Evolutionary conservation across 495 filamentous ascomycete species (phyloP), one percentile per base, ranked within the genome.

Genomic region (Staphylotrichum longicolle): DNA sequence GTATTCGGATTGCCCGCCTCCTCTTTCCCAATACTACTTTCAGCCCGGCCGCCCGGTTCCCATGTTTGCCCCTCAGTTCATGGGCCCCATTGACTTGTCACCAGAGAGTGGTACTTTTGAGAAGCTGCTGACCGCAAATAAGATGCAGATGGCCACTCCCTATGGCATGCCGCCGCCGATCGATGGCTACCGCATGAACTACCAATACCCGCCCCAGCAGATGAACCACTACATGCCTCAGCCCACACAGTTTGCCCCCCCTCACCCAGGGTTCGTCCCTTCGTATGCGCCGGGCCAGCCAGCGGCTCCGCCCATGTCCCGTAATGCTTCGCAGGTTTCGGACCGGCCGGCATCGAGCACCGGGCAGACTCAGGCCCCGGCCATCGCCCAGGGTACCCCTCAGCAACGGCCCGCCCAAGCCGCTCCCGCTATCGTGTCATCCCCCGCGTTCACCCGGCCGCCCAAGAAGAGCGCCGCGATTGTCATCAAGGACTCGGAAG

Each of bases 291-390:
- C 54, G 76, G 78, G 61, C 71, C 78, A 66, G 77, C 78, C 49
- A 80, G 84, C 70, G 76, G 69, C 85, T 14, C 82, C 85, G 27
- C 77, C 86, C 9, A 90, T 96, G 85, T 93, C 91, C 7, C 88
- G 93, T 67, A 88, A 85, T 52, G 84, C 90, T 4, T 96, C 92
- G 7, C 88, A 94, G 70, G 77, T 93, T 42, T 93, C 88, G 30
- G 70, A 94, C 65, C 85, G 91, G 57, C 91, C 92, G 9, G 78
- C 82, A 14, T 93, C 92, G 30, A 93, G 89, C 74, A 82, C 92
- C 50, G 84, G 88, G 44, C 90, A 89, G 66, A 66, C 41, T 53
- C 77, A 78, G 62, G 75, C 74, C 9, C 79, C 81, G 30, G 72
- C 74, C 32, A 71, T 79, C 61, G 68, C 76, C 30, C 74, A 79